A percentile compares a stretch with the other conserved stretches of the same genome.
phyloP scores from a whole-genome alignment of 768 basidiomycete species.

The Coprinellus aureogranulatus region DNA sequence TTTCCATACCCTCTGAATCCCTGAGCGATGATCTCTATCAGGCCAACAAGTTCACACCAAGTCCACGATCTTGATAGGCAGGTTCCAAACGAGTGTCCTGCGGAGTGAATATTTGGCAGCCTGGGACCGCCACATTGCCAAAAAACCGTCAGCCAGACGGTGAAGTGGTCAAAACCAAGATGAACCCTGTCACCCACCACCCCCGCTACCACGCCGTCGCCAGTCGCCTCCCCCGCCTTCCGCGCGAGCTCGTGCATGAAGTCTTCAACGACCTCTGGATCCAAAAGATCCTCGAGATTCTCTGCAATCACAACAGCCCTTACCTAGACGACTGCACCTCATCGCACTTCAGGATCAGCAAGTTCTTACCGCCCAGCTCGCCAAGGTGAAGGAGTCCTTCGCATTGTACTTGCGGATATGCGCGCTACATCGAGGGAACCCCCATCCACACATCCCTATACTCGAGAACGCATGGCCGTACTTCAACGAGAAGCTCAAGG shows the following conservation, averaged over 20 bases:
- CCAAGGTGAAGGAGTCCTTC: slow-evolving; percentile 17
- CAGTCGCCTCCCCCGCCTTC: slow-evolving; percentile 17
- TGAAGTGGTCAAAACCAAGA: slow-evolving; percentile 67
- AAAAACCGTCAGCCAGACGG: too few relatives aligned
- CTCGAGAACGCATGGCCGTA: slow-evolving; percentile 10
- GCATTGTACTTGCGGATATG: slow-evolving; percentile 18
- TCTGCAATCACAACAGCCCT: slow-evolving; percentile 18
- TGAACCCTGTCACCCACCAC: slow-evolving; percentile 55
- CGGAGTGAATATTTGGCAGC: slow-evolving; percentile 43
- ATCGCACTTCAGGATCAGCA: slow-evolving; percentile 16
- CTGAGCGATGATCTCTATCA: too few relatives aligned
- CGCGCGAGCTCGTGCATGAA: slow-evolving; percentile 27
- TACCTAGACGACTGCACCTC: slow-evolving; percentile 23
- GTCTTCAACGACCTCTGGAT: slow-evolving; percentile 25
- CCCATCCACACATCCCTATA: slow-evolving; percentile 8
- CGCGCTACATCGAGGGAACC: slow-evolving; percentile 2
- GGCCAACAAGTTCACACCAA: too few relatives aligned
- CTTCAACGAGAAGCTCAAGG: not conserved
- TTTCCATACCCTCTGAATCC: too few relatives aligned
- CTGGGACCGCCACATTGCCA: slow-evolving; percentile 52
- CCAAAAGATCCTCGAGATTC: slow-evolving; percentile 22
- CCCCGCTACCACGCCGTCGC: slow-evolving; percentile 17
- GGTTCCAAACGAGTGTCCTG: not conserved
- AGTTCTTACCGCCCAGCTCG: slow-evolving; percentile 11
- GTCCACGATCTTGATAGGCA: slow-evolving; percentile 21